Percentiles rank a stretch among this genome's conserved stretches.
phyloP scores from a whole-genome alignment of 177 flowering plant species.

The Vitis hybrid region DNA sequence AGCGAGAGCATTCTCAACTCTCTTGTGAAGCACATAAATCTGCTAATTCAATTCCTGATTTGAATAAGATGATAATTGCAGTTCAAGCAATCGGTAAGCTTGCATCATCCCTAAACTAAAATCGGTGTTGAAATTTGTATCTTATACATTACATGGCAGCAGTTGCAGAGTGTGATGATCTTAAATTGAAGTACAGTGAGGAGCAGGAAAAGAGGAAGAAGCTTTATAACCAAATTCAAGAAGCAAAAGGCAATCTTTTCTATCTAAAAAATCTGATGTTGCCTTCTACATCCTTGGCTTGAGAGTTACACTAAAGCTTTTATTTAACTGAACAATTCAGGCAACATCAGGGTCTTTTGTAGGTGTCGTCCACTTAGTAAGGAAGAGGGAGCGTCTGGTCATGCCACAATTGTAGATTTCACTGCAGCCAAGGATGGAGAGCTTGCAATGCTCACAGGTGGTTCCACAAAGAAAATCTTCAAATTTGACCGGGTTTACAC shows the following conservation, averaged over 20 bases:
- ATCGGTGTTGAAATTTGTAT: not conserved
- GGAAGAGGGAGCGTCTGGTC: conserved; percentile 54
- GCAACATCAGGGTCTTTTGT: conserved; percentile 96
- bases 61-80: conserved; percentile 77
- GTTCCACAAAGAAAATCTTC: conserved; percentile 62
- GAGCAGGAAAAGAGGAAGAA: conserved; percentile 81
- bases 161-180: conserved; percentile 91
- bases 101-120: not conserved
- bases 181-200: conserved; percentile 75
- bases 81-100: conserved; percentile 67
- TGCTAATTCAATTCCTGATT: conserved; percentile 83
- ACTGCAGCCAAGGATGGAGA: conserved; percentile 92
- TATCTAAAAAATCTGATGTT: no score
- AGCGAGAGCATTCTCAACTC: conserved; percentile 62
- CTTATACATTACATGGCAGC: conserved; percentile 6
- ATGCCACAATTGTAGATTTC: conserved; percentile 65
- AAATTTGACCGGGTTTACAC: conserved; percentile 89
- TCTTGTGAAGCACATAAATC: conserved; percentile 85
- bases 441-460: conserved; percentile 57
- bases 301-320: not conserved
- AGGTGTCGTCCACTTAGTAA: conserved; percentile 90
- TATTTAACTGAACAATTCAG: conserved; percentile 36
- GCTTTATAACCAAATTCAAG: conserved; percentile 81
- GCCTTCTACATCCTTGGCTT: not conserved
- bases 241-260: conserved; percentile 67